Evolutionary conservation across 2,329 filamentous ascomycete genomes (phyloP).

Genomic region (Tetracladium maxilliforme): DNA sequence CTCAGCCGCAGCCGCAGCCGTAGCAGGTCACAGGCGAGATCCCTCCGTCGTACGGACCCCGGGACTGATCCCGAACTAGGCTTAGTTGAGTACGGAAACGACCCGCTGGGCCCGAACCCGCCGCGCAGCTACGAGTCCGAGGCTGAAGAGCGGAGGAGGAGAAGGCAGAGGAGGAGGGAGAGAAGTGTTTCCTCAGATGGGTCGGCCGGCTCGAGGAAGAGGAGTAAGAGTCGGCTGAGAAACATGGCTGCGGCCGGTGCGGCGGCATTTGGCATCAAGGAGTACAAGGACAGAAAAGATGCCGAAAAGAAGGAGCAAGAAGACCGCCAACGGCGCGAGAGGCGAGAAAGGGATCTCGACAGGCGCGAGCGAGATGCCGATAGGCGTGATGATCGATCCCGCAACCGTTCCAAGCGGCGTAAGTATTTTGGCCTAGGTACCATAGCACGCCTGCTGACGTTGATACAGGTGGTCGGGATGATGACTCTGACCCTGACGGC

Average conservation of each 20-base stretch:
- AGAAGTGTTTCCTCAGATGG: constrained; percentile 11
- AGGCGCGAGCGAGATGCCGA: too few species aligned
- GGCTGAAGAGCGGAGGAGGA: constrained; percentile 25
- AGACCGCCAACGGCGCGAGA: constrained; percentile 16
- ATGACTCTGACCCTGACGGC: too few species aligned
- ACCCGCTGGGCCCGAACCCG: constrained; percentile 31
- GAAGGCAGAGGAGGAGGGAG: constrained; percentile 14
- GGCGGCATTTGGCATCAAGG: constrained; percentile 47
- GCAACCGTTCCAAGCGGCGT: too few species aligned
- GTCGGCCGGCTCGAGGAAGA: constrained; percentile 13
- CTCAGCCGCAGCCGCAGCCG: constrained; percentile 17
- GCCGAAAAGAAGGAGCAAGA: constrained; percentile 19
- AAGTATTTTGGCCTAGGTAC: too few species aligned
- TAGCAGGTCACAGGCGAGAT: constrained; percentile 29
- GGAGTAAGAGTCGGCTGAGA: constrained; percentile 38
- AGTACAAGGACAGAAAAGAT: constrained; percentile 33
- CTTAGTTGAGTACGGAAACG: constrained; percentile 51
- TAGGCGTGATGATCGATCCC: too few species aligned
- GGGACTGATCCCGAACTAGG: constrained; percentile 49
- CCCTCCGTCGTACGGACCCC: constrained; percentile 26
- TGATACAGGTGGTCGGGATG: too few species aligned
- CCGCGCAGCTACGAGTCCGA: constrained; percentile 30
- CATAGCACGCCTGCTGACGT: too few species aligned
- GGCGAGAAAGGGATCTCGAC: constrained; percentile 9
- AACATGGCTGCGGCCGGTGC: constrained; percentile 42